Conservation (phyloP, 1,284 basidiomycete genomes). For the Lentinula novae-zelandiae region DNA sequence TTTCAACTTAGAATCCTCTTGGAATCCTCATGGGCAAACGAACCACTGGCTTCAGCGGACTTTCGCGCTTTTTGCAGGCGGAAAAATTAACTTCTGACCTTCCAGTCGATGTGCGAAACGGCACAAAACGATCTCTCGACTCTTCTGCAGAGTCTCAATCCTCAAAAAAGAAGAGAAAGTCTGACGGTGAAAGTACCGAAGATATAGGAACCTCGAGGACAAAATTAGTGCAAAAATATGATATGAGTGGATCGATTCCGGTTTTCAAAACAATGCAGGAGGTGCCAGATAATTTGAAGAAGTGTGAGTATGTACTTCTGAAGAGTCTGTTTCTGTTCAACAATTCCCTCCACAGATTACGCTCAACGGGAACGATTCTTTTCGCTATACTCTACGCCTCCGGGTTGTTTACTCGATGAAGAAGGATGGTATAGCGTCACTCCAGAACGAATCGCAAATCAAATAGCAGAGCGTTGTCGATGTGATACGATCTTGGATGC, state of each 20-base stretch:
- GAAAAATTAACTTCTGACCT: slow-evolving; percentile 23
- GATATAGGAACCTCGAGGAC: neutral
- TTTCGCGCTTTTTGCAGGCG: slow-evolving; percentile 47
- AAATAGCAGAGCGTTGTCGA: slow-evolving; percentile 89
- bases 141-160: slow-evolving; percentile 10
- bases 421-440: slow-evolving; percentile 98
- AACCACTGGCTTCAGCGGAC: slow-evolving; percentile 38
- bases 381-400: slow-evolving; percentile 65
- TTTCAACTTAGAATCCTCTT: too few species aligned
- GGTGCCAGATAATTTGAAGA: slow-evolving; percentile 73
- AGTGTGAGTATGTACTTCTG: slow-evolving; percentile 58
- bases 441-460: slow-evolving; percentile 86
- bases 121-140: slow-evolving; percentile 8
- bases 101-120: neutral
- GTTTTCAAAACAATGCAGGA: slow-evolving; percentile 60
- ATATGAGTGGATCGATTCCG: slow-evolving; percentile 69
- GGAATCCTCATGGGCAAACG: slow-evolving; percentile 32
- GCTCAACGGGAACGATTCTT: slow-evolving; percentile 80
- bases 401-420: slow-evolving; percentile 75
- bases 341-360: slow-evolving; percentile 58
- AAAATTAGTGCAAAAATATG: slow-evolving; percentile 35
- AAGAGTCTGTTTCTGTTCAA: neutral
- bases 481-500: slow-evolving; percentile 87
- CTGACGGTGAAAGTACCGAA: slow-evolving; percentile 13
- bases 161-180: slow-evolving; percentile 30